A percentile compares a stretch with the other conserved stretches of the same genome.
Evolutionary conservation across 1,284 basidiomycete genomes (phyloP).

Genomic region (Sporisorium scitamineum): DNA sequence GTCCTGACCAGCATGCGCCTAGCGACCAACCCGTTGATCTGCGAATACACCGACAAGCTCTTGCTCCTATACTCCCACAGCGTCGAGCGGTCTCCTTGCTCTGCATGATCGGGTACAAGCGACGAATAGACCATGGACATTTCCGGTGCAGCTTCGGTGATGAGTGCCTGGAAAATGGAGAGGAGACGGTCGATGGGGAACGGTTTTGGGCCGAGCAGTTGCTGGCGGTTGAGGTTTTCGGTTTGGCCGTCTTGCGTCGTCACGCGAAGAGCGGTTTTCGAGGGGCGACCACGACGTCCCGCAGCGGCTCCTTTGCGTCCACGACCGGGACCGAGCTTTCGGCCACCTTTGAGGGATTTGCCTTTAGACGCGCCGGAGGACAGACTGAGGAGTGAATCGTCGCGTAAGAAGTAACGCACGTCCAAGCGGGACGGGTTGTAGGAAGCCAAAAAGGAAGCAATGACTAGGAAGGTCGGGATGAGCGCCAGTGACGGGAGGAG

Average conservation of each 20-base stretch:
- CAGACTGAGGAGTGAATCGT: slow-evolving; percentile 46
- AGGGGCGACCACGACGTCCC: slow-evolving; percentile 23
- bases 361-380: slow-evolving; percentile 35
- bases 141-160: slow-evolving; percentile 82
- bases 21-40: slow-evolving; percentile 50
- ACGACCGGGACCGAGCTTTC: slow-evolving; percentile 35
- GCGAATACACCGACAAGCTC: slow-evolving; percentile 33
- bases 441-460: slow-evolving; percentile 86
- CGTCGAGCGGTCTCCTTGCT: slow-evolving; percentile 42
- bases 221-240: slow-evolving; percentile 74
- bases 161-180: slow-evolving; percentile 83
- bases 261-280: slow-evolving; percentile 24
- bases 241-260: slow-evolving; percentile 44
- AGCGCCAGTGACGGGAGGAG: slow-evolving; percentile 42
- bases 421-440: slow-evolving; percentile 87
- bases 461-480: slow-evolving; percentile 77
- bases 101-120: slow-evolving; percentile 61
- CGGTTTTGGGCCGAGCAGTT: slow-evolving; percentile 81
- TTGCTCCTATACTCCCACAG: slow-evolving; percentile 45
- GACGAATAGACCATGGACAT: slow-evolving; percentile 63
- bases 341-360: slow-evolving; percentile 36
- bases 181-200: slow-evolving; percentile 86
- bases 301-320: slow-evolving; percentile 29
- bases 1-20: slow-evolving; percentile 50
- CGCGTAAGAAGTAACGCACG: slow-evolving; percentile 70